Conservation (phyloP, 805 yeast species). For the Sungouiozyma ichnusensis region DNA sequence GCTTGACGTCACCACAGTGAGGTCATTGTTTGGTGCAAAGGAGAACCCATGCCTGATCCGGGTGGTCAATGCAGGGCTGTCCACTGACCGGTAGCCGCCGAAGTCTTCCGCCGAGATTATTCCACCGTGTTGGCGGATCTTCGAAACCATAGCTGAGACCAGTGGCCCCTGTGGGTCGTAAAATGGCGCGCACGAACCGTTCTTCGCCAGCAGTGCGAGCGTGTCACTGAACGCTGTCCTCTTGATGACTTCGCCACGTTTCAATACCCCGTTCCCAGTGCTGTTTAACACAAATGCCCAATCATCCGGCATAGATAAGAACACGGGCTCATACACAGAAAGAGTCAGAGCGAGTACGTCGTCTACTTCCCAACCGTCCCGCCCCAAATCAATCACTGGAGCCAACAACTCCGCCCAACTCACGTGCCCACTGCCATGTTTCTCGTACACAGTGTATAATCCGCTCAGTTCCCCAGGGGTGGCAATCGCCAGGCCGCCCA, state of each 20-base stretch:
- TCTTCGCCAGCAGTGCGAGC: constrained; percentile 54
- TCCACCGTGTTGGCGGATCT: constrained; percentile 53
- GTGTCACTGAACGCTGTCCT: constrained; percentile 61
- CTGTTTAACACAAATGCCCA: constrained; percentile 49
- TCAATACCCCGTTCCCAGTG: constrained; percentile 28
- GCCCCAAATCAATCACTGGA: constrained; percentile 62
- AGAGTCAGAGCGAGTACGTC: constrained; percentile 38
- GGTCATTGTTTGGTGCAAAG: constrained; percentile 30
- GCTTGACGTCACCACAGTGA: constrained; percentile 44
- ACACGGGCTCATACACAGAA: constrained; percentile 27
- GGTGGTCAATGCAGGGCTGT: constrained; percentile 29
- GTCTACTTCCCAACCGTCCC: constrained; percentile 52
- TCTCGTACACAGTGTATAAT: constrained; percentile 45
- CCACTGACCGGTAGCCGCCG: constrained; percentile 41
- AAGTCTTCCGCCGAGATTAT: constrained; percentile 58
- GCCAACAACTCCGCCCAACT: constrained; percentile 62
- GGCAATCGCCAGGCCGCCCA: constrained; percentile 84
- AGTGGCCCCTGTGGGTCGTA: constrained; percentile 77
- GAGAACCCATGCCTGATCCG: constrained; percentile 19
- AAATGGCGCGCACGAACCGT: constrained; percentile 68
- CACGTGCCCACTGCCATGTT: constrained; percentile 62
- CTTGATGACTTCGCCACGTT: constrained; percentile 48
- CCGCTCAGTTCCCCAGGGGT: constrained; percentile 91
- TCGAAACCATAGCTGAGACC: constrained; percentile 45
- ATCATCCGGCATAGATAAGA: constrained; percentile 27